These are phyloP conservation scores for Candida incommunis DNA, from an alignment of 805 yeast genomes.

Conservation along the genomic window DNA sequence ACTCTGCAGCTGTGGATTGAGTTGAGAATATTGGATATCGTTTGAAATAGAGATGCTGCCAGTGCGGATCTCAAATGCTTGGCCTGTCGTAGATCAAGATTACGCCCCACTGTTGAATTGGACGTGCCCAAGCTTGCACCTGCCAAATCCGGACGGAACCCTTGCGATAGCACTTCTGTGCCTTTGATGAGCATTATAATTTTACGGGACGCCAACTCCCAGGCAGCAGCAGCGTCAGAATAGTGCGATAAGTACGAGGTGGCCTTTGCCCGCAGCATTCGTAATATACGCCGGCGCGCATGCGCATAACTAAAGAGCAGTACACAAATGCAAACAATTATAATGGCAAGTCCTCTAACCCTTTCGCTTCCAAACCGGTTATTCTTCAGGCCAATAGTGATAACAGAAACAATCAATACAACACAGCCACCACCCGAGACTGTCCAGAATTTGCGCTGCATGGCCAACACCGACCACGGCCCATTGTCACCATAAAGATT, in stretches of 20 bases:
- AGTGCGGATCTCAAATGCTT: constrained; percentile 19
- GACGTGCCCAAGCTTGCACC: neutral
- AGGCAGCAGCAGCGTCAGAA: constrained; percentile 7
- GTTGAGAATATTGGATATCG: constrained; percentile 16
- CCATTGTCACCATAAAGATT: neutral
- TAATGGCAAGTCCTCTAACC: constrained; percentile 6
- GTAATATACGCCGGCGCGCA: constrained; percentile 13
- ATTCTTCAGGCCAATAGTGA: constrained; percentile 1
- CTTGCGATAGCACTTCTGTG: constrained; percentile 14
- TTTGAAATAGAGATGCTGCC: constrained; percentile 15
- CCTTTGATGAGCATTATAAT: constrained; percentile 12
- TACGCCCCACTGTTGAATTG: neutral
- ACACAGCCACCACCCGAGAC: constrained; percentile 1
- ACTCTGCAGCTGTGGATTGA: constrained; percentile 15
- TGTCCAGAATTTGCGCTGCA: neutral
- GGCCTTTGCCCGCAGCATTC: constrained; percentile 13
- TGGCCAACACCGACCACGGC: neutral
- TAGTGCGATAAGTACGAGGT: constrained; percentile 11
- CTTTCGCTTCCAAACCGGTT: constrained; percentile 4
- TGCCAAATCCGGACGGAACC: constrained; percentile 11
- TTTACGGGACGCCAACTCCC: constrained; percentile 10
- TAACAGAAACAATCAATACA: neutral
- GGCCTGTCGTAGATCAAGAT: constrained; percentile 5
- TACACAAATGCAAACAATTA: constrained; percentile 12
- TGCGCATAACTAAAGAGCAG: constrained; percentile 15